phyloP scores from a whole-genome alignment of 805 yeast species.

The Lipomyces yamanashiensis region DNA sequence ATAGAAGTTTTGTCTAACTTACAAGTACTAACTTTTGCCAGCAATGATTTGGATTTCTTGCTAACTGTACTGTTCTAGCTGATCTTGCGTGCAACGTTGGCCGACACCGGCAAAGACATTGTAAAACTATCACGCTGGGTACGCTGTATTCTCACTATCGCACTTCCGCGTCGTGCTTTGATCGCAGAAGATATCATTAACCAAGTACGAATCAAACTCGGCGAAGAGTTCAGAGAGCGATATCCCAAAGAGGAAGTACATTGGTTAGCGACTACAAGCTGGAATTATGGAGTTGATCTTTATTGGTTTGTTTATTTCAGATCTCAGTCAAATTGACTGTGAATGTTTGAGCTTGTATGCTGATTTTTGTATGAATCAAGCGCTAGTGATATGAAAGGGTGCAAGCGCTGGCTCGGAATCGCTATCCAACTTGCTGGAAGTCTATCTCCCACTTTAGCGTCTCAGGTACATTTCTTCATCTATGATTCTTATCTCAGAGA shows the following conservation, averaged over 20 bases:
- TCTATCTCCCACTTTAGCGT: conserved; percentile 16
- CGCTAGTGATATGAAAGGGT: conserved; percentile 15
- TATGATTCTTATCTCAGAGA: not conserved
- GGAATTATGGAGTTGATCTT: conserved; percentile 33
- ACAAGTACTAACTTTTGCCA: conserved; percentile 5
- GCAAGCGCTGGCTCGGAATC: conserved; percentile 31
- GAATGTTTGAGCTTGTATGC: not conserved
- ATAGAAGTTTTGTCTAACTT: conserved; percentile 18
- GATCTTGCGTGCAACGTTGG: conserved; percentile 17
- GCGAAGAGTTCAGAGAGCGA: conserved; percentile 4
- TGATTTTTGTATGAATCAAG: not conserved
- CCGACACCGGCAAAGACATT: conserved; percentile 12
- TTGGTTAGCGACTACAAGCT: conserved; percentile 28
- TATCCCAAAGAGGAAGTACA: conserved; percentile 23
- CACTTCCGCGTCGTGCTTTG: conserved; percentile 21
- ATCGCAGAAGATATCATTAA: conserved; percentile 25
- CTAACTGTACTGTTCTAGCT: not conserved
- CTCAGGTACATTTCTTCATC: conserved; percentile 8
- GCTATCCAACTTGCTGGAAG: conserved; percentile 24
- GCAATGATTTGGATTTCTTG: not conserved
- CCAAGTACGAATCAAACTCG: conserved; percentile 17
- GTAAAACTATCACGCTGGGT: conserved; percentile 28
- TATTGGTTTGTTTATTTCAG: conserved; percentile 10
- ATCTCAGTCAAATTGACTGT: too few species aligned
- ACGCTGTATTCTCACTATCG: conserved; percentile 21